Percentiles rank a stretch among this genome's conserved stretches.
Conservation (phyloP, 176 grass and related monocot genomes). For the Triticum dicoccoides region DNA sequence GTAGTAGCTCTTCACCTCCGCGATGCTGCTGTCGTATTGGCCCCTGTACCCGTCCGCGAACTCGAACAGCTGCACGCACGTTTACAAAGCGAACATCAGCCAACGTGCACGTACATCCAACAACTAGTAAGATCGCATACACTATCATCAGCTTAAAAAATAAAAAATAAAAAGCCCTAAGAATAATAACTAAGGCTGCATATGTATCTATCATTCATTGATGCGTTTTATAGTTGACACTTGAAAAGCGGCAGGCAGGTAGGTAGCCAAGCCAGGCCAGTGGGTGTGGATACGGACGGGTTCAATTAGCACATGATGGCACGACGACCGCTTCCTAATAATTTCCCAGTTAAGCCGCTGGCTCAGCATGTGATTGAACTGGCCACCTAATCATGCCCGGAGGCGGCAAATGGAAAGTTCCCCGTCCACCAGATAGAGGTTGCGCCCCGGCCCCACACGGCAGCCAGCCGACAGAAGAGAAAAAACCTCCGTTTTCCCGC, state of each 20-base stretch:
- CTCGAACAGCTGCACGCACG: slow-evolving; percentile 56
- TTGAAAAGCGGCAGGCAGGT: slow-evolving; percentile 8
- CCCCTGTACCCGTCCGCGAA: slow-evolving; percentile 81
- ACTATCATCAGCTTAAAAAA: too few relatives aligned
- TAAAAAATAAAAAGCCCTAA: not conserved
- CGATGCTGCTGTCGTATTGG: slow-evolving; percentile 72
- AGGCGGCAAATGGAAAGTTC: slow-evolving; percentile 7
- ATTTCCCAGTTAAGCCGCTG: slow-evolving; percentile 26
- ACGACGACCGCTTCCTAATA: slow-evolving; percentile 31
- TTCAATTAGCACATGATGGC: slow-evolving; percentile 40
- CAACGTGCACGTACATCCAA: not conserved
- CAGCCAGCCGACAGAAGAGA: slow-evolving; percentile 40
- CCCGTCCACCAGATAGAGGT: slow-evolving; percentile 40
- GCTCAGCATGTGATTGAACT: slow-evolving; percentile 33
- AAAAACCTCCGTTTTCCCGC: not conserved
- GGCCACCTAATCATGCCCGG: slow-evolving; percentile 55
- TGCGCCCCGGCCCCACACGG: slow-evolving; percentile 39
- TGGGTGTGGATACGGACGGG: slow-evolving; percentile 10
- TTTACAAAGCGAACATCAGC: not conserved
- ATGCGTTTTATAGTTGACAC: not conserved
- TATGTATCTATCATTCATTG: not conserved
- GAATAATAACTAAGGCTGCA: not conserved
- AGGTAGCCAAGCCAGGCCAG: not conserved
- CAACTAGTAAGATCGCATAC: not conserved
- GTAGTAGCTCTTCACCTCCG: slow-evolving; percentile 87